Evolutionary conservation across 495 filamentous ascomycete genomes (phyloP).

Genomic region (Usnea hakonensis): DNA sequence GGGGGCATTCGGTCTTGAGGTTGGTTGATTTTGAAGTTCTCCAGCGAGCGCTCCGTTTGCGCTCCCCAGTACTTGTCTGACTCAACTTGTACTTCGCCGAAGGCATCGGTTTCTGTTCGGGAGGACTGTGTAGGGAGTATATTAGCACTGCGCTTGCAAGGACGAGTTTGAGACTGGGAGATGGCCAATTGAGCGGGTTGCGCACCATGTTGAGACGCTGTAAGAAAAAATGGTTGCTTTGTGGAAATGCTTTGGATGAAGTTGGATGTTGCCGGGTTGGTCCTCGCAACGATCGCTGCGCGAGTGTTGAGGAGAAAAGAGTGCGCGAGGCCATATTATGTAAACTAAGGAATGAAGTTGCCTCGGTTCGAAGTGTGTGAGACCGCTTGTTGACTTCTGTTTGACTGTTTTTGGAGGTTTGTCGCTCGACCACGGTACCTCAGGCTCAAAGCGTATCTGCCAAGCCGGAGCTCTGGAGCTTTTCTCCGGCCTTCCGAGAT

Average conservation of each 20-base stretch:
- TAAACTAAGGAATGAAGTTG: not conserved
- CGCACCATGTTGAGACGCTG: constrained; percentile 13
- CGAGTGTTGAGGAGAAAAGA: not conserved
- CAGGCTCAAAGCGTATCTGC: too few species aligned
- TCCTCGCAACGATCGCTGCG: not conserved
- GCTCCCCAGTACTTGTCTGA: constrained; percentile 98
- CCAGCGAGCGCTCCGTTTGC: constrained; percentile 93
- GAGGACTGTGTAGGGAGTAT: constrained; percentile 12
- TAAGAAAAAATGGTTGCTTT: not conserved
- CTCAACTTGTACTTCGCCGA: constrained; percentile 89
- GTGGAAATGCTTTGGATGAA: not conserved
- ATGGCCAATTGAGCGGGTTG: not conserved
- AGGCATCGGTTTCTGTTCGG: constrained; percentile 90
- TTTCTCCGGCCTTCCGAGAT: not conserved
- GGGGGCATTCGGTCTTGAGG: constrained; percentile 97
- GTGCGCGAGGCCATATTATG: constrained; percentile 1
- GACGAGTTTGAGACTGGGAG: too few species aligned
- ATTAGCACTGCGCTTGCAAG: not conserved
- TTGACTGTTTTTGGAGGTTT: not conserved
- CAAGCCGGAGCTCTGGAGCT: not conserved
- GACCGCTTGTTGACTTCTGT: too few species aligned
- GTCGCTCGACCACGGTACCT: too few species aligned
- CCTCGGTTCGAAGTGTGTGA: not conserved
- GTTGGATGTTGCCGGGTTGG: not conserved
- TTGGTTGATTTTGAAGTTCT: constrained; percentile 98